A percentile compares a stretch with the other conserved stretches of the same genome.
phyloP scores from a whole-genome alignment of 371 early-diverging fungal species.

The Gilbertella persicaria region DNA sequence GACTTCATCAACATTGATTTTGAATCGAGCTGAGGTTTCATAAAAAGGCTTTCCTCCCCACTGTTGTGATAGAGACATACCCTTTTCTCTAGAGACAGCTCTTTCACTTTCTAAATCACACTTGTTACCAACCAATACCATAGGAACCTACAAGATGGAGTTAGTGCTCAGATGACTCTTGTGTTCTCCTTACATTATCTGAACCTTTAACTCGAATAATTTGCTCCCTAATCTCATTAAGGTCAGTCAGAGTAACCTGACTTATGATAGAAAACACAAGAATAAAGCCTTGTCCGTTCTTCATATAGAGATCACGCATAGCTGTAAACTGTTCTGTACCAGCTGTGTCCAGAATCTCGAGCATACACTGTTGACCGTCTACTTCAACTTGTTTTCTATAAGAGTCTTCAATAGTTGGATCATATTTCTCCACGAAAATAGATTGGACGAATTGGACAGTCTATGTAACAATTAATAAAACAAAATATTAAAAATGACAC shows the following conservation, averaged over 20 bases:
- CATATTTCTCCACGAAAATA: constrained; percentile 89
- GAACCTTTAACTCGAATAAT: constrained; percentile 83
- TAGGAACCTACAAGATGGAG: constrained; percentile 89
- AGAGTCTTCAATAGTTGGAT: constrained; percentile 91
- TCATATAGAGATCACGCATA: constrained; percentile 92
- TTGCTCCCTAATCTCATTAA: constrained; percentile 77
- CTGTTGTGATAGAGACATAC: constrained; percentile 58
- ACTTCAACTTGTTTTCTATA: constrained; percentile 89
- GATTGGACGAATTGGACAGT: constrained; percentile 92
- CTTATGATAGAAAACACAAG: constrained; percentile 88
- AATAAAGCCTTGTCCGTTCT: constrained; percentile 88
- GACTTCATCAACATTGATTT: constrained; percentile 83
- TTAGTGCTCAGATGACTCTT: too few relatives aligned
- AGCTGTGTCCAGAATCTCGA: constrained; percentile 90
- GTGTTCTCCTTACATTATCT: constrained; percentile 67
- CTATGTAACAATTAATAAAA: constrained; percentile 32
- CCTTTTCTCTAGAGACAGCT: constrained; percentile 70
- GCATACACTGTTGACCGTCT: constrained; percentile 84
- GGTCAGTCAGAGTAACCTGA: constrained; percentile 79
- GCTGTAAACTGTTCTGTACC: constrained; percentile 90
- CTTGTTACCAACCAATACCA: constrained; percentile 88
- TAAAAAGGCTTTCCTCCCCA: constrained; percentile 80
- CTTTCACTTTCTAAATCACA: constrained; percentile 84
- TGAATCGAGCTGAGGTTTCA: constrained; percentile 83
- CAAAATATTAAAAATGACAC: too few relatives aligned